Conservation (phyloP, 768 basidiomycete species). For the Kondoa subrosea region DNA sequence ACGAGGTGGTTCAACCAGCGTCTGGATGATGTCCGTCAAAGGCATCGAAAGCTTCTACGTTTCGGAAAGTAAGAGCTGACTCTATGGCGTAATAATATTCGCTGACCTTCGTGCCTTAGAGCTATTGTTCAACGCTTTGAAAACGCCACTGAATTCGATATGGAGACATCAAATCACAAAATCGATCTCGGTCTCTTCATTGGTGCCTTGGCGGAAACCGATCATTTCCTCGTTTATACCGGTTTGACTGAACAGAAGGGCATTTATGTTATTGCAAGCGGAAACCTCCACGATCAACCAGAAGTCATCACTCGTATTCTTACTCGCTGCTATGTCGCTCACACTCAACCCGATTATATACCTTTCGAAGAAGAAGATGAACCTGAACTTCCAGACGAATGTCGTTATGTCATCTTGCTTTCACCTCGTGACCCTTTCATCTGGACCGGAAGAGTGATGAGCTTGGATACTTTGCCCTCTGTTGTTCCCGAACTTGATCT, state of each 20-base stretch:
- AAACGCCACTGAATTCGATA: slow-evolving; percentile 76
- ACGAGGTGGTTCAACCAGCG: slow-evolving; percentile 82
- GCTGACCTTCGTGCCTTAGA: slow-evolving; percentile 40
- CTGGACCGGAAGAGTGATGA: slow-evolving; percentile 78
- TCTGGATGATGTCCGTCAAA: slow-evolving; percentile 72
- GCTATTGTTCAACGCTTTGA: slow-evolving; percentile 61
- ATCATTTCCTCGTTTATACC: slow-evolving; percentile 89
- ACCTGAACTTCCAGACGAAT: slow-evolving; percentile 27
- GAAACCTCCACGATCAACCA: slow-evolving; percentile 54
- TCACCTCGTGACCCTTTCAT: slow-evolving; percentile 72
- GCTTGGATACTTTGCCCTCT: slow-evolving; percentile 50
- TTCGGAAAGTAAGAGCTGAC: slow-evolving; percentile 45
- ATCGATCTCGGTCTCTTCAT: slow-evolving; percentile 64
- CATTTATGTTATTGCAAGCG: slow-evolving; percentile 72
- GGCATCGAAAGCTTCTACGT: slow-evolving; percentile 84
- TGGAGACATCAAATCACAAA: slow-evolving; percentile 39
- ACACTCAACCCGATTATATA: slow-evolving; percentile 20
- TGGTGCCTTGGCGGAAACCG: slow-evolving; percentile 55
- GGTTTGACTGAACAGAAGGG: slow-evolving; percentile 72
- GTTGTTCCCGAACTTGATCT: slow-evolving; percentile 51
- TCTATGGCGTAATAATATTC: slow-evolving; percentile 15
- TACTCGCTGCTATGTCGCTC: slow-evolving; percentile 53
- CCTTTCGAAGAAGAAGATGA: slow-evolving; percentile 26
- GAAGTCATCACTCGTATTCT: slow-evolving; percentile 64
- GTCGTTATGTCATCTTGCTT: slow-evolving; percentile 61